These are phyloP conservation scores for Debaryomyces castellii DNA, from an alignment of 805 yeast species.

Conservation along the genomic window DNA sequence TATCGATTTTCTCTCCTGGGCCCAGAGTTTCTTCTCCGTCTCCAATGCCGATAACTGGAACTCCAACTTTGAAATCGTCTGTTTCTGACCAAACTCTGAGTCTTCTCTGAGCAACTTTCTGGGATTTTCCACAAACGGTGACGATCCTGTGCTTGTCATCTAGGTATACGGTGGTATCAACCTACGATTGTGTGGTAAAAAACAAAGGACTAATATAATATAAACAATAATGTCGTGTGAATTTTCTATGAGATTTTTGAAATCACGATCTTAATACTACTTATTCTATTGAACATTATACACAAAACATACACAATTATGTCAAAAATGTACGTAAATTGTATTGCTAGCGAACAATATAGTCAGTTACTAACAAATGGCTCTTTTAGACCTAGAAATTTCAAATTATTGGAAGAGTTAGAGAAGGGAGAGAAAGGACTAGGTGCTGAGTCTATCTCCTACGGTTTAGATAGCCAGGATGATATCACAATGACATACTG, in stretches of 20 bases:
- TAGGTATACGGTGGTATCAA: too few species aligned
- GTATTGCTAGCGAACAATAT: too few species aligned
- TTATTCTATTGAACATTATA: constrained; percentile 50
- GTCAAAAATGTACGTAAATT: constrained; percentile 53
- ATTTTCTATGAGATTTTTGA: neutral
- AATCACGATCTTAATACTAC: constrained; percentile 51
- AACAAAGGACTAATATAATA: neutral
- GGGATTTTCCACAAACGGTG: constrained; percentile 30
- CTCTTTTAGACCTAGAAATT: constrained; percentile 75
- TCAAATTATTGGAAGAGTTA: constrained; percentile 90
- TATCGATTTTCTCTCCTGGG: constrained; percentile 25
- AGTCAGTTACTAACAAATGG: constrained; percentile 15
- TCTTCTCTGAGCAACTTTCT: constrained; percentile 9
- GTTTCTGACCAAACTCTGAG: constrained; percentile 15
- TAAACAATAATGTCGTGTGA: constrained; percentile 1
- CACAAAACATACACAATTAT: constrained; percentile 13
- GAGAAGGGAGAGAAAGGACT: constrained; percentile 98
- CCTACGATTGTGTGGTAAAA: too few species aligned
- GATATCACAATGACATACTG: constrained; percentile 93
- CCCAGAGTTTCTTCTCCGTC: constrained; percentile 34
- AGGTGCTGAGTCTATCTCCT: constrained; percentile 95
- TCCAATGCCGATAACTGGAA: constrained; percentile 30
- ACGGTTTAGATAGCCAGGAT: constrained; percentile 86
- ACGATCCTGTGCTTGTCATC: constrained; percentile 15
- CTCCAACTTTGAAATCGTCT: constrained; percentile 25